Evolutionary conservation across 2,329 filamentous ascomycete genomes (phyloP).

Genomic region (Venturiaceae sp.): DNA sequence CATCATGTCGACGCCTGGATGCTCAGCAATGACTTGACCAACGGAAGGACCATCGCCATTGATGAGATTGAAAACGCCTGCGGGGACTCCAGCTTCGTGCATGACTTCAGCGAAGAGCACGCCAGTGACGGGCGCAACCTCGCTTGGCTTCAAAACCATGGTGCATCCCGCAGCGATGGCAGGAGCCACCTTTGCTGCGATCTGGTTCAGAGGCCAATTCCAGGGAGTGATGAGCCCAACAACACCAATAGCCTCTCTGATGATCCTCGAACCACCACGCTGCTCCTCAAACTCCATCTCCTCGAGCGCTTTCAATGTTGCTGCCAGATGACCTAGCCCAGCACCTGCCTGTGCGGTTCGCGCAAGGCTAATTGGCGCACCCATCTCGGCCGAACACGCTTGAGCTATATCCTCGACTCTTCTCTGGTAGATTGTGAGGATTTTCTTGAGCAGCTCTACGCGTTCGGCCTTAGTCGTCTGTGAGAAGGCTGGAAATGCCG

Average conservation of each 20-base stretch:
- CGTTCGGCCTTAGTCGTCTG: constrained; percentile 14
- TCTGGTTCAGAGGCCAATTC: constrained; percentile 72
- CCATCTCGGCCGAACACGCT: constrained; percentile 56
- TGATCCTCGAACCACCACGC: constrained; percentile 50
- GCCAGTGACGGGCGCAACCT: constrained; percentile 47
- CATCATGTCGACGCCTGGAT: constrained; percentile 63
- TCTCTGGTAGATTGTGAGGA: constrained; percentile 58
- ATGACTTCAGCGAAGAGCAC: constrained; percentile 56
- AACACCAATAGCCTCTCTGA: constrained; percentile 68
- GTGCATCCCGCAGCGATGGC: constrained; percentile 49
- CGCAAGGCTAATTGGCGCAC: constrained; percentile 66
- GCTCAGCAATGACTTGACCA: constrained; percentile 57
- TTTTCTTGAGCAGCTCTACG: constrained; percentile 58
- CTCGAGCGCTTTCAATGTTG: background rate
- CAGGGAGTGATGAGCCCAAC: constrained; percentile 71
- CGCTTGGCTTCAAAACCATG: constrained; percentile 46
- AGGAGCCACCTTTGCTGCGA: constrained; percentile 68
- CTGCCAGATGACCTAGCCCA: background rate
- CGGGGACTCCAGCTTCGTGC: constrained; percentile 65
- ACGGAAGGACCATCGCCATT: constrained; percentile 62
- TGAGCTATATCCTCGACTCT: constrained; percentile 65
- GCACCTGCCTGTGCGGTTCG: constrained; percentile 30
- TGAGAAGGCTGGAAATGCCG: constrained; percentile 48
- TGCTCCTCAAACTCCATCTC: constrained; percentile 7
- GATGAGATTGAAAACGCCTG: constrained; percentile 67